These are phyloP conservation scores for Alternaria sp. DNA, from an alignment of 2,329 filamentous ascomycete genomes.

Conservation along the genomic window DNA sequence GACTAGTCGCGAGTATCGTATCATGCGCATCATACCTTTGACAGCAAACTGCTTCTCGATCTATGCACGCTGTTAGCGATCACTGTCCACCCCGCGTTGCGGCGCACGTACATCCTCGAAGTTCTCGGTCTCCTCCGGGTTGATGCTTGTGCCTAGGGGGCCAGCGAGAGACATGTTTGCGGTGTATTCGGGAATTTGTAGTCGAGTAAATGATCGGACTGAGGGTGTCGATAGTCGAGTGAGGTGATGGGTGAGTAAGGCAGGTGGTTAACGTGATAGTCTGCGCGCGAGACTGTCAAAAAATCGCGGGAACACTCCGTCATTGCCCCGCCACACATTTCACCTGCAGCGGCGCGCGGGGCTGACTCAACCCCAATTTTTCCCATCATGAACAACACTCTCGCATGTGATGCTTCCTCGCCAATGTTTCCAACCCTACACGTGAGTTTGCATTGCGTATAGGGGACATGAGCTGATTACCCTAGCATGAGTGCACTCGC, in stretches of 20 bases:
- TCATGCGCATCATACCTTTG: constrained; percentile 69
- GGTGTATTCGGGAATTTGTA: not conserved
- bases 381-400: constrained; percentile 26
- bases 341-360: constrained; percentile 32
- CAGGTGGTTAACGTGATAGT: not conserved
- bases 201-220: not conserved
- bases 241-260: not conserved
- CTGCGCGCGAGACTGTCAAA: constrained; percentile 19
- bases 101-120: constrained; percentile 68
- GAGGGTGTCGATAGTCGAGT: not conserved
- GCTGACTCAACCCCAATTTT: constrained; percentile 49
- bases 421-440: constrained; percentile 49
- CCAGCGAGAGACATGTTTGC: constrained; percentile 48
- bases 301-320: constrained; percentile 37
- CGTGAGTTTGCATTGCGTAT: constrained; percentile 31
- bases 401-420: constrained; percentile 28
- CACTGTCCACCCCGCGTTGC: not conserved
- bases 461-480: constrained; percentile 23
- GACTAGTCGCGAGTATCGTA: not conserved
- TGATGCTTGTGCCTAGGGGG: constrained; percentile 42
- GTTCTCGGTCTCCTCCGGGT: constrained; percentile 71
- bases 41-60: constrained; percentile 99
- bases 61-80: constrained; percentile 58
- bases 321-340: constrained; percentile 32
- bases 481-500: constrained; percentile 51